phyloP scores from a whole-genome alignment of 768 basidiomycete genomes.

The Leccinum obscurum region DNA sequence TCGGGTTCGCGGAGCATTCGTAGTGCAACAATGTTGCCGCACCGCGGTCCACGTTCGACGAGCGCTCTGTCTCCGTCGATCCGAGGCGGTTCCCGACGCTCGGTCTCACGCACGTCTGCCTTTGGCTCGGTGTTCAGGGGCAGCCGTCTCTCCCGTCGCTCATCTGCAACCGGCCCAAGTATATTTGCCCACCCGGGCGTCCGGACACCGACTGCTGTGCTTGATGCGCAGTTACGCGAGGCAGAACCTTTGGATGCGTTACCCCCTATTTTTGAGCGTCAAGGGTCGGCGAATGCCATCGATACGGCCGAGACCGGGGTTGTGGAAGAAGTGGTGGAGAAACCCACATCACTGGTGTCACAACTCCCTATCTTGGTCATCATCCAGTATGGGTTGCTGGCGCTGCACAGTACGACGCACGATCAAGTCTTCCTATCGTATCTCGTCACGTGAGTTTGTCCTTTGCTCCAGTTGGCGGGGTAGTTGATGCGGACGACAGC shows the following conservation, averaged over 20 bases:
- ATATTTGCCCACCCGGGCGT: slow-evolving; percentile 88
- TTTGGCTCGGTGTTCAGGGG: slow-evolving; percentile 38
- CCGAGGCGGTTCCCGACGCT: slow-evolving; percentile 34
- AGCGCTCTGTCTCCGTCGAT: slow-evolving; percentile 28
- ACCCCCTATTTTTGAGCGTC: slow-evolving; percentile 54
- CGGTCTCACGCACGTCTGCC: slow-evolving; percentile 26
- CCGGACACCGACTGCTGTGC: slow-evolving; percentile 70
- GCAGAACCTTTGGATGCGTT: slow-evolving; percentile 42
- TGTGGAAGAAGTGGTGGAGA: slow-evolving; percentile 45
- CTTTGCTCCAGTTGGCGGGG: not conserved
- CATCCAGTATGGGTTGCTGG: slow-evolving; percentile 86
- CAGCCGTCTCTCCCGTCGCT: slow-evolving; percentile 44
- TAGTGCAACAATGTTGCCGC: slow-evolving; percentile 24
- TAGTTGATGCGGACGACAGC: slow-evolving; percentile 38
- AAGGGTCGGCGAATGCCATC: slow-evolving; percentile 29
- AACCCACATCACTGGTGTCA: slow-evolving; percentile 64
- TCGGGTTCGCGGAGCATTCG: slow-evolving; percentile 14
- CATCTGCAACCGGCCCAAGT: slow-evolving; percentile 59
- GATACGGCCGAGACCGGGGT: slow-evolving; percentile 30
- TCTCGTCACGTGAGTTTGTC: slow-evolving; percentile 50
- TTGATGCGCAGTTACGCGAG: slow-evolving; percentile 65
- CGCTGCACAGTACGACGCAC: slow-evolving; percentile 86
- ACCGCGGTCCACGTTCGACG: slow-evolving; percentile 24
- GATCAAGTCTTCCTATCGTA: slow-evolving; percentile 92
- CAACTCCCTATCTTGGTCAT: slow-evolving; percentile 85